Evolutionary conservation across 2,329 filamentous ascomycete genomes (phyloP), one percentile per base, ranked within the genome.

Genomic region (Calycina herbarum): DNA sequence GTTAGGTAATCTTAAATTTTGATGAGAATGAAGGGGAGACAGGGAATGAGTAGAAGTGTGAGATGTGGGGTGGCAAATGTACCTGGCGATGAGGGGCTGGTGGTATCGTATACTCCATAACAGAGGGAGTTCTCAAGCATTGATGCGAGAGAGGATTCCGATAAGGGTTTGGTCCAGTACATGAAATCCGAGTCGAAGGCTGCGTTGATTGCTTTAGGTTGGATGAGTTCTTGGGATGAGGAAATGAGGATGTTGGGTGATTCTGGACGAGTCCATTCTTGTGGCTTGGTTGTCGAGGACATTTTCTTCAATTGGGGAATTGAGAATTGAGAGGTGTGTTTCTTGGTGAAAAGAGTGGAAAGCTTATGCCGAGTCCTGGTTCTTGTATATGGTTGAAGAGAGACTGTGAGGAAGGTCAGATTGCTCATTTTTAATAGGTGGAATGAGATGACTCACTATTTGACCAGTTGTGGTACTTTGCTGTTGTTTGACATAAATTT

Each of bases 141-240:
- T 64, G 79, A 80, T 60, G 78, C 77, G 64, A 88, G 78, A 40
- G 78, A 76, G 0, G 78, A 76, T 17, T 82, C 77, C 1, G 85
- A 80, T 2, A 86, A 74, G 3, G 82, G 75, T 40, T 81, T 79
- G 33, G 86, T 83, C 86, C 88, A 89, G 80, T 86, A 88, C 73
- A 88, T 77, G 65, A 85, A 76, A 38, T 87, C 83, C 1, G 82
- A 82, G 27, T 75, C 79, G 68, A 89, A 83, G 31, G 83, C 84
- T 8, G 79, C 77, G 70, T 85, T 85, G 70, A 89, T n/a, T 3
- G 78, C 31, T 80, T 80, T 33, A 80, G 74, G 40, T 83, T 76
- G 59, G 86, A 82, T 67, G 59, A 85, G 82, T 11, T 76, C 72
- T 42, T 82, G 82, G 73, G 89, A 82, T 51, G 86, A 89, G 29